These are phyloP conservation scores for Backusella mclennaniae DNA, from an alignment of 192 early-diverging fungal genomes.

Conservation along the genomic window DNA sequence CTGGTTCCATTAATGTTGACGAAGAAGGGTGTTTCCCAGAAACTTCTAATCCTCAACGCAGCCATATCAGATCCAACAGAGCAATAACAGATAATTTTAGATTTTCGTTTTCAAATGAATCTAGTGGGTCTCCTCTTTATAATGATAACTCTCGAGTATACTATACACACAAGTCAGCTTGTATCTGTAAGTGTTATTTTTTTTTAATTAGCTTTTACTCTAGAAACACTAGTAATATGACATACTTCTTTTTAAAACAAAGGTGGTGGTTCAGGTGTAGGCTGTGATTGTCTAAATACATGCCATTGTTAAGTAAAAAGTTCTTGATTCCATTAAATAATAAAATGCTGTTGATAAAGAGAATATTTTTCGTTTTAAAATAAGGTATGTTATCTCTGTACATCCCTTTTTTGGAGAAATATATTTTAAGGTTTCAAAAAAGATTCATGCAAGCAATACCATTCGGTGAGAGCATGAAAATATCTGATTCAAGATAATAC, in stretches of 20 bases:
- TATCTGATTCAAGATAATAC: neutral
- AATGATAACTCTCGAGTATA: neutral
- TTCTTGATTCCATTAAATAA: neutral
- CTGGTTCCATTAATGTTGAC: neutral
- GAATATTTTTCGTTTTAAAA: neutral
- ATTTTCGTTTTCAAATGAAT: neutral
- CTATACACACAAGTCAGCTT: neutral
- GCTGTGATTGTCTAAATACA: neutral
- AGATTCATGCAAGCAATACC: neutral
- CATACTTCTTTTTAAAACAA: neutral
- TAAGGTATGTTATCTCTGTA: neutral
- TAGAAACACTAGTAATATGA: neutral
- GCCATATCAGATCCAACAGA: neutral
- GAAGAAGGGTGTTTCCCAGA: neutral
- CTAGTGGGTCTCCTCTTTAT: neutral
- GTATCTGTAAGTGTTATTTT: neutral
- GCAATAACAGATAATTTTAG: neutral
- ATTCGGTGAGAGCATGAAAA: neutral
- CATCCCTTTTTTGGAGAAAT: neutral
- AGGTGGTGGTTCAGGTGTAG: constrained; percentile 6
- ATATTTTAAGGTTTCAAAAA: neutral
- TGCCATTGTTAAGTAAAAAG: neutral
- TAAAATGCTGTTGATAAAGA: neutral
- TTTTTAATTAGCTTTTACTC: neutral
- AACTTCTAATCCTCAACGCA: neutral